Percentiles rank a stretch among this genome's conserved stretches.
These are phyloP conservation scores for Trametes versicolor DNA, from an alignment of 1,284 basidiomycete species.

Conservation along the genomic window DNA sequence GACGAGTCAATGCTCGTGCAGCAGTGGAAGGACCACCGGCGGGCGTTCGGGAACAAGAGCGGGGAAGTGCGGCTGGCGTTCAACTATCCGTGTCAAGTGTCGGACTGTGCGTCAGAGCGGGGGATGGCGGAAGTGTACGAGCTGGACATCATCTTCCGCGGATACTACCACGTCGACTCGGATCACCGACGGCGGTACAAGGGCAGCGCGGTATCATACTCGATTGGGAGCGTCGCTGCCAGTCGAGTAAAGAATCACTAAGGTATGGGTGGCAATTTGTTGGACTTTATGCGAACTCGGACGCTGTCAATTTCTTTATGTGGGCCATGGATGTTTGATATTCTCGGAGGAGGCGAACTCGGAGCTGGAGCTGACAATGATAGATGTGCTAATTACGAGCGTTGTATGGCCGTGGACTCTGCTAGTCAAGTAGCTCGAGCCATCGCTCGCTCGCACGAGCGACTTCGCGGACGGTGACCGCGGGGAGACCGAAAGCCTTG, in stretches of 20 bases:
- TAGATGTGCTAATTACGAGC: too few species aligned
- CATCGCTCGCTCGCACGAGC: too few species aligned
- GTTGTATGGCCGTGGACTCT: too few species aligned
- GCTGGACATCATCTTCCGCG: conserved; percentile 28
- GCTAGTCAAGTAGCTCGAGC: too few species aligned
- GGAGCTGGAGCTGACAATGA: too few species aligned
- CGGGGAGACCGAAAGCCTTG: too few species aligned
- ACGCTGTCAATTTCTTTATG: not conserved
- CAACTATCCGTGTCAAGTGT: conserved; percentile 19
- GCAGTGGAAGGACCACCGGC: conserved; percentile 25
- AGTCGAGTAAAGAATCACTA: conserved; percentile 1
- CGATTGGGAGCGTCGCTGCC: not conserved
- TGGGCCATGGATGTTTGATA: not conserved
- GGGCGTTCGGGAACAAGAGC: conserved; percentile 18
- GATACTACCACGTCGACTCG: conserved; percentile 9
- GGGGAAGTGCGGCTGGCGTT: conserved; percentile 29
- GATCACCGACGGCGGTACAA: not conserved
- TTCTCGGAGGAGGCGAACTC: too few species aligned
- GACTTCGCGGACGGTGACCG: too few species aligned
- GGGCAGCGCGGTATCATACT: conserved; percentile 2
- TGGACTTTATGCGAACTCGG: not conserved
- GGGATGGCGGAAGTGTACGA: conserved; percentile 28
- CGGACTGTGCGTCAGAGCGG: conserved; percentile 1
- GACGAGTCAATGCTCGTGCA: conserved; percentile 32
- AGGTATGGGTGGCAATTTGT: not conserved